phyloP scores from a whole-genome alignment of 2,329 filamentous ascomycete genomes.

The Elsinoe arachidis region DNA sequence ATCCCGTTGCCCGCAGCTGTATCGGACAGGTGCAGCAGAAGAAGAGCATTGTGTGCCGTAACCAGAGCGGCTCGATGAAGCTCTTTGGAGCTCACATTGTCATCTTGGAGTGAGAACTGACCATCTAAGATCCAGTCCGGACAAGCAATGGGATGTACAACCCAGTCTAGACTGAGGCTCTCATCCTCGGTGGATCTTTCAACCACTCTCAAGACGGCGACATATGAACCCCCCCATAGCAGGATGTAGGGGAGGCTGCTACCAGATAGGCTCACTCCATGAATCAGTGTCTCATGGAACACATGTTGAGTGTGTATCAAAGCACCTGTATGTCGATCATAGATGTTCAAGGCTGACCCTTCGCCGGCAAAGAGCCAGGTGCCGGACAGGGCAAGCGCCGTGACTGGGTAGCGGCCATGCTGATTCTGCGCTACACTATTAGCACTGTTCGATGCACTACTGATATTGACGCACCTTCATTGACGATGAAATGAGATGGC shows the following conservation, averaged over 20 bases:
- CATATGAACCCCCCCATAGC: constrained; percentile 60
- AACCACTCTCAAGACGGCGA: constrained; percentile 25
- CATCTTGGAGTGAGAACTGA: constrained; percentile 28
- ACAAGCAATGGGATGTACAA: constrained; percentile 1
- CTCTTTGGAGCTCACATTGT: not conserved
- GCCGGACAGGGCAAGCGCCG: constrained; percentile 33
- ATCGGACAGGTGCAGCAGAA: constrained; percentile 28
- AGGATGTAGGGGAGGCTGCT: constrained; percentile 35
- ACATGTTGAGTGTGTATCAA: constrained; percentile 36
- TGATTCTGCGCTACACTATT: not conserved
- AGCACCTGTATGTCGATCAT: constrained; percentile 23
- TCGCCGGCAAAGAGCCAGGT: constrained; percentile 35
- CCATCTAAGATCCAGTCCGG: constrained; percentile 71
- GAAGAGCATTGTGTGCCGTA: constrained; percentile 80
- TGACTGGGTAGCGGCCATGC: constrained; percentile 32
- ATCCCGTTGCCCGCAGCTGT: constrained; percentile 33
- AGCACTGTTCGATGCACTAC: not conserved
- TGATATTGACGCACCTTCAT: constrained; percentile 6
- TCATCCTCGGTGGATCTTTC: not conserved
- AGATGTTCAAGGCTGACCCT: constrained; percentile 35
- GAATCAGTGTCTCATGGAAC: constrained; percentile 62
- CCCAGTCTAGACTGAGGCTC: constrained; percentile 25
- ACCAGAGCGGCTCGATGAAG: constrained; percentile 45
- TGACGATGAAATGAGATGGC: constrained; percentile 3
- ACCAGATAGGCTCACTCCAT: constrained; percentile 51